These are phyloP conservation scores for Phytopythium helicoides DNA, from an alignment of 352 stramenopile genomes.

Conservation along the genomic window DNA sequence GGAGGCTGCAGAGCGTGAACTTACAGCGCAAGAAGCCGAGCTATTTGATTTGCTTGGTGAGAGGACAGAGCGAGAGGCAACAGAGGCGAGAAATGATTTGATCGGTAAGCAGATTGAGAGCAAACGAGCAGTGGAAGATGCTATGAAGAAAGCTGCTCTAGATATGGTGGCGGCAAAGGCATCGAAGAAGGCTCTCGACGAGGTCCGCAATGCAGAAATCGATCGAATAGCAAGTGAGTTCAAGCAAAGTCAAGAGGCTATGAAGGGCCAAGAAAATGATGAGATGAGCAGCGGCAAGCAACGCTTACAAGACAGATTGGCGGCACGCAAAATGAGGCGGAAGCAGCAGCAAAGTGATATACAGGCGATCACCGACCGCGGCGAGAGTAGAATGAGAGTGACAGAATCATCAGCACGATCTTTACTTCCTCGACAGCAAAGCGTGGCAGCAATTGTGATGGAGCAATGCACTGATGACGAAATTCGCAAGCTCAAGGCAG, in stretches of 20 bases:
- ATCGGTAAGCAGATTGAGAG: not conserved
- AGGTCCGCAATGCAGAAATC: constrained; percentile 20
- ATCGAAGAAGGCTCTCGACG: constrained; percentile 25
- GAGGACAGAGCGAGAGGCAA: constrained; percentile 10
- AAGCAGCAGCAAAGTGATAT: too few relatives aligned
- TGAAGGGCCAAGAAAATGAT: constrained; percentile 1
- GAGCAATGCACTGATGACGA: constrained; percentile 18
- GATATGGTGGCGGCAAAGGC: constrained; percentile 23
- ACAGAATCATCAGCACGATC: not conserved
- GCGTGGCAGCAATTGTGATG: constrained; percentile 5
- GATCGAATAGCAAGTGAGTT: constrained; percentile 29
- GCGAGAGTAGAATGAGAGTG: not conserved
- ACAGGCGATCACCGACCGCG: not conserved
- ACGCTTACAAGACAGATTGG: constrained; percentile 25
- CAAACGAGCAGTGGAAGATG: not conserved
- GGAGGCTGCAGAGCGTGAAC: constrained; percentile 2
- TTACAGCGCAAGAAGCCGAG: constrained; percentile 8
- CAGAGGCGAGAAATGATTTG: not conserved
- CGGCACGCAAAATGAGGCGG: constrained; percentile 19
- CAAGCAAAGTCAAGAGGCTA: not conserved
- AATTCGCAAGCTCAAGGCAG: constrained; percentile 21
- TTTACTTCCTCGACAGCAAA: not conserved
- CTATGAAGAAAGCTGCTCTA: constrained; percentile 13
- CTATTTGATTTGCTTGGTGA: constrained; percentile 7
- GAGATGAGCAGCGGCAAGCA: constrained; percentile 4